These are phyloP conservation scores for Syzygium grande DNA, from an alignment of 345 rosid genomes.

Conservation along the genomic window DNA sequence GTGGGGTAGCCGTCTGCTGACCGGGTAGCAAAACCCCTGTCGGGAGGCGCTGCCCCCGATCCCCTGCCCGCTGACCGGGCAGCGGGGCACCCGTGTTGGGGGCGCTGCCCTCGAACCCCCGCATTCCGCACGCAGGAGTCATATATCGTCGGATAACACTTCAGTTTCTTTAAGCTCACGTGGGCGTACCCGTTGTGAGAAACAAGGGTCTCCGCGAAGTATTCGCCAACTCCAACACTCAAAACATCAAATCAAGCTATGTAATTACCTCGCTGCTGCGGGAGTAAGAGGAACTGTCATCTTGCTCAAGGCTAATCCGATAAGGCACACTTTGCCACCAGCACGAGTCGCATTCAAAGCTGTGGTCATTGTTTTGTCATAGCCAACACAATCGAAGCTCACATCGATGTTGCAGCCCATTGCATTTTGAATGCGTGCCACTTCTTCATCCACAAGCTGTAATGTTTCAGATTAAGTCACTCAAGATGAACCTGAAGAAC, in stretches of 20 bases:
- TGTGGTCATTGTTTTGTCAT: slow-evolving; percentile 79
- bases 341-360: slow-evolving; percentile 61
- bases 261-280: slow-evolving; percentile 75
- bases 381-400: slow-evolving; percentile 88
- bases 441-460: slow-evolving; percentile 66
- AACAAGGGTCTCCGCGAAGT: too few species aligned
- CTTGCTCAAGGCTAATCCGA: slow-evolving; percentile 64
- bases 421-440: slow-evolving; percentile 40
- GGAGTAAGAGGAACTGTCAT: slow-evolving; percentile 86
- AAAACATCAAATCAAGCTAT: background rate
- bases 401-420: slow-evolving; percentile 62
- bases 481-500: background rate
- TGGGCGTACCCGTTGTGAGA: too few species aligned
- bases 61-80: too few species aligned
- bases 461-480: background rate
- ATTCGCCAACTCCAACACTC: too few species aligned
- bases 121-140: too few species aligned
- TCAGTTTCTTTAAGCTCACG: too few species aligned
- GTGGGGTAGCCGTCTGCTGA: too few species aligned
- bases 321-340: slow-evolving; percentile 95
- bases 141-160: too few species aligned
- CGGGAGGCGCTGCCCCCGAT: too few species aligned
- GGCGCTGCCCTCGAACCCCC: too few species aligned
- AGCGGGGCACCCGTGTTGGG: too few species aligned
- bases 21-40: too few species aligned